Conservation (phyloP, 352 stramenopile genomes). For the Globisporangium nagaii region DNA sequence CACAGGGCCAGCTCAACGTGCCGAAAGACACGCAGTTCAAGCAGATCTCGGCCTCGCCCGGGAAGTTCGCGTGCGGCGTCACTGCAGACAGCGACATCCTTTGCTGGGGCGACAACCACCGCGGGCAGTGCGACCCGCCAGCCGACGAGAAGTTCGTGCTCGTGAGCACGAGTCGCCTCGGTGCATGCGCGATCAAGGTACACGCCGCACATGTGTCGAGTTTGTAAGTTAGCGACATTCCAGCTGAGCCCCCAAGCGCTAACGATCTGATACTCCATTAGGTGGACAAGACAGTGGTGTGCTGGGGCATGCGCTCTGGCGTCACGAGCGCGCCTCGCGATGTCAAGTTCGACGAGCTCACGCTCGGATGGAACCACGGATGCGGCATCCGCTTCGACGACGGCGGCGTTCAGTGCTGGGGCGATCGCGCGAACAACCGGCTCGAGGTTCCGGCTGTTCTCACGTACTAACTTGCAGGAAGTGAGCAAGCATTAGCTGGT, state of each 20-base stretch:
- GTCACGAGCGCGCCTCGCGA: slow-evolving; percentile 44
- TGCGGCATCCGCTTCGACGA: slow-evolving; percentile 68
- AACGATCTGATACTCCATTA: no score
- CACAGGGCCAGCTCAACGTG: slow-evolving; percentile 48
- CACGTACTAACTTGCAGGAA: not conserved
- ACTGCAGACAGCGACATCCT: slow-evolving; percentile 38
- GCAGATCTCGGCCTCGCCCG: slow-evolving; percentile 59
- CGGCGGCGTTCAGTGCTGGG: slow-evolving; percentile 59
- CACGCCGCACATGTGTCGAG: no score
- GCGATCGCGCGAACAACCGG: slow-evolving; percentile 34
- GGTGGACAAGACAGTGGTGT: slow-evolving; percentile 50
- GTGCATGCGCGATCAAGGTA: slow-evolving; percentile 60
- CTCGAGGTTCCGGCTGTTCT: not conserved
- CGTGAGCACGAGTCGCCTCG: slow-evolving; percentile 59
- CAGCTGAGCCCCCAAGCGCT: no score
- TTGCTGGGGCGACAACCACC: slow-evolving; percentile 78
- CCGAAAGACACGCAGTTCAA: slow-evolving; percentile 31
- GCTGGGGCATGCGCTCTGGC: slow-evolving; percentile 67
- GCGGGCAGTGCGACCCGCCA: slow-evolving; percentile 45
- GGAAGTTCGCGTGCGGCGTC: slow-evolving; percentile 64
- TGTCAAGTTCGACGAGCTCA: slow-evolving; percentile 52
- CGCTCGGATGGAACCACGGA: slow-evolving; percentile 65
- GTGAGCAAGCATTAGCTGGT: no score
- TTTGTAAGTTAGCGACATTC: no score
- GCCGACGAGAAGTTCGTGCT: slow-evolving; percentile 44